Base-by-base conservation (phyloP, 2,329 filamentous ascomycete genomes). In the Ophiostoma himal-ulmi region DNA sequence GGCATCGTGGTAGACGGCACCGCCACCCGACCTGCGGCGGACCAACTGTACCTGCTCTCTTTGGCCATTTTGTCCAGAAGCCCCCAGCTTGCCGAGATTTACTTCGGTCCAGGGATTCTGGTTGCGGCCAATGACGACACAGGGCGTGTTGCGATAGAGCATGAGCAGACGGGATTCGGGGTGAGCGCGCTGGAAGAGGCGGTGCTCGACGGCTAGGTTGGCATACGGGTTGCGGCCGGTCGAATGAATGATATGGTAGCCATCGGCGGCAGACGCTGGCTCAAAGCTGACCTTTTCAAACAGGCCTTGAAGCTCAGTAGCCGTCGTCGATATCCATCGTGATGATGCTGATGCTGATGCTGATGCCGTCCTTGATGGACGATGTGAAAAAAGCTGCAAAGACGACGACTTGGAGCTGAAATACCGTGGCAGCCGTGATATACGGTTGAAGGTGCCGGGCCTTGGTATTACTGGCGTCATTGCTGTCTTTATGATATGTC, bases 41-140 rank as follows among this genome's bases (percentile, higher is more conserved):
- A 99, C 92, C 14, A 97, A 87, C 71, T 84, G 75, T 52, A 87
- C 79, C 67, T 75, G 48, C 37, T 17, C 72, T 44, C 13, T n/a
- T 72, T 60, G 22, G 6, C 30, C 30, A 8, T 66, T 8, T 22
- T 76, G 10, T 10, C 52, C 52, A 4, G 52, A 26, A 1, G n/a
- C 4, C 52, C 22, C 22, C 13, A 96, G 81, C 0, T 87, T 82
- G 54, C 81, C 81, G 10, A 97, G 84, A 77, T 96, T 92, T 73
- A 92, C 89, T 81, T 99, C 95, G 10, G 92, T 84, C 95, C 94
- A 99, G 69, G 95, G 95, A 78, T 99, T 99, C 82, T 99, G 95
- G 79, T 99, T 99, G 72, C 95, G 89, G 62, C 95, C 95, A 75
- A 99, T 90, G 77, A 99, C 89, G 72, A 99, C 86, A 78, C 92